Conservation (phyloP, 148 eudicot species). For the Beta vulgaris region DNA sequence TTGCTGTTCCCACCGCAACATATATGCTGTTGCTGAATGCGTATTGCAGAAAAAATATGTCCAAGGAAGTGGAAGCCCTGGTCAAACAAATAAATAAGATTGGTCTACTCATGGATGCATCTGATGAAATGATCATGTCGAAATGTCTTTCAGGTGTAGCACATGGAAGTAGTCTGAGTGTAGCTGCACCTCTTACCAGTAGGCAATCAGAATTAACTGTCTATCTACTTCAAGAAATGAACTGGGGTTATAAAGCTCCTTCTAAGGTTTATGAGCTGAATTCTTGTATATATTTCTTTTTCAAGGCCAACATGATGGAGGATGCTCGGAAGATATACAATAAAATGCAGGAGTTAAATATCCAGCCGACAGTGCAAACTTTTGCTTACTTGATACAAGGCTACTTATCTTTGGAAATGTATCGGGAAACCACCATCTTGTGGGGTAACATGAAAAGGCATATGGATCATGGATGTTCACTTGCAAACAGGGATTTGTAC, state of each 20-base stretch:
- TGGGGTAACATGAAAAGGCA: conserved; percentile 91
- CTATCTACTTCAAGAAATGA: conserved; percentile 42
- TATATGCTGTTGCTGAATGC: conserved; percentile 58
- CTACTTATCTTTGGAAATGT: conserved; percentile 60
- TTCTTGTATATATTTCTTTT: conserved; percentile 77
- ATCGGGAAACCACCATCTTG: conserved; percentile 69
- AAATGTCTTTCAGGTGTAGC: conserved; percentile 25
- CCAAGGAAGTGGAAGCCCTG: conserved; percentile 62
- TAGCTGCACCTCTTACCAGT: conserved; percentile 15
- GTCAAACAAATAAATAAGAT: conserved; percentile 48
- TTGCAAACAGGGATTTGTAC: conserved; percentile 60
- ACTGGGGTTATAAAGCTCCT: conserved; percentile 29
- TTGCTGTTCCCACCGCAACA: conserved; percentile 28
- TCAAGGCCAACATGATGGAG: conserved; percentile 78
- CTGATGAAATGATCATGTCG: conserved; percentile 26
- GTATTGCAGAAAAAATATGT: conserved; percentile 51
- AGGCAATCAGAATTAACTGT: conserved; percentile 41
- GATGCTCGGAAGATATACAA: conserved; percentile 69
- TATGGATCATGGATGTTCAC: conserved; percentile 37
- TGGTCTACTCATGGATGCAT: conserved; percentile 33
- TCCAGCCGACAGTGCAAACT: conserved; percentile 58
- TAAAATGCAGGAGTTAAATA: conserved; percentile 53
- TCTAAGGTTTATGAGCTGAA: conserved; percentile 48
- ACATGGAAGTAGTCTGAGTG: conserved; percentile 12
- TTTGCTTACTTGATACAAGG: conserved; percentile 51